phyloP scores from a whole-genome alignment of 768 basidiomycete genomes.

The Rhodotorula kratochvilovae region DNA sequence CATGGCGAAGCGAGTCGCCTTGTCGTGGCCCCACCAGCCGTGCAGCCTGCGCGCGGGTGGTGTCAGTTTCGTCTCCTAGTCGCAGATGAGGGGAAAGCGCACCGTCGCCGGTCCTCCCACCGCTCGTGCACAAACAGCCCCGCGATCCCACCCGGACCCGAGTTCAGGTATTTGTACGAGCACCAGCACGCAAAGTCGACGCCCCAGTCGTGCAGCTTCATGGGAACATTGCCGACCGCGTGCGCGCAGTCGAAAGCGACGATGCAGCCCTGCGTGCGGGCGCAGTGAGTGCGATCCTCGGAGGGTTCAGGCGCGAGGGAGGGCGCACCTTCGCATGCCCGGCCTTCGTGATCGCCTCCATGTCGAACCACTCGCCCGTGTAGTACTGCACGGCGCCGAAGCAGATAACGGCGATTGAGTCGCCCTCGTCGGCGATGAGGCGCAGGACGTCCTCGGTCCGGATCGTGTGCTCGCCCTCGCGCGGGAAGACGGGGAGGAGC shows the following conservation, averaged over 20 bases:
- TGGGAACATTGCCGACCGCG: constrained; percentile 85
- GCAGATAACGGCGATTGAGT: constrained; percentile 79
- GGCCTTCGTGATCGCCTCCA: constrained; percentile 73
- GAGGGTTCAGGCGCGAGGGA: not conserved
- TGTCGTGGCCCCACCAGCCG: constrained; percentile 98
- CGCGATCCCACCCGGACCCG: constrained; percentile 95
- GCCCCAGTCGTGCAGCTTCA: constrained; percentile 83
- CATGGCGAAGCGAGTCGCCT: constrained; percentile 84
- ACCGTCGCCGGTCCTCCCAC: constrained; percentile 33
- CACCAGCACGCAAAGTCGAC: constrained; percentile 99
- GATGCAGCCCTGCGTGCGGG: constrained; percentile 68
- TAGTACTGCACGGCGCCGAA: constrained; percentile 96
- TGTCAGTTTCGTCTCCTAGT: not conserved
- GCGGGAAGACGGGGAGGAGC: constrained; percentile 73
- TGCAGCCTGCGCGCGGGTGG: constrained; percentile 59
- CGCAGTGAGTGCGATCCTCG: not conserved
- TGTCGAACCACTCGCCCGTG: constrained; percentile 91
- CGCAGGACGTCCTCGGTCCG: constrained; percentile 83
- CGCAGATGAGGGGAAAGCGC: not conserved
- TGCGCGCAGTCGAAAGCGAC: constrained; percentile 97
- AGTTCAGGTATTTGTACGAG: constrained; percentile 93
- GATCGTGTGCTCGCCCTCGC: constrained; percentile 75
- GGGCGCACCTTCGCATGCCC: constrained; percentile 69
- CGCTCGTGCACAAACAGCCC: constrained; percentile 77
- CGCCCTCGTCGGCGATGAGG: constrained; percentile 65